Conservation (phyloP, 208 protist genomes). For the Plasmodiophora brassicae region DNA sequence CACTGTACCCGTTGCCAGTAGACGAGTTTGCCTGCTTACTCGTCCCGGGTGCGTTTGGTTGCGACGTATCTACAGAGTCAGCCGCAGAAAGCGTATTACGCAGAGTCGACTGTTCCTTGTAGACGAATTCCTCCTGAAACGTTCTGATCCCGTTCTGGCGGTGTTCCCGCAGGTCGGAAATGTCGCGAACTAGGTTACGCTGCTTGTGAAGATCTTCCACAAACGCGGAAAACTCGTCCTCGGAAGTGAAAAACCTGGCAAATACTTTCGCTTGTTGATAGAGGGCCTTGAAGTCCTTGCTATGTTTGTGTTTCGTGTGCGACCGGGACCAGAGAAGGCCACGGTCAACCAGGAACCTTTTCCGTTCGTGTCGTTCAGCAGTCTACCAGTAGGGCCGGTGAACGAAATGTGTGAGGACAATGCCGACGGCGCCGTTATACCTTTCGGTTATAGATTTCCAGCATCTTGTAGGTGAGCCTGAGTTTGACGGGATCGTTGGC, state of each 20-base stretch:
- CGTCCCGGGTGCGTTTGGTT: background rate
- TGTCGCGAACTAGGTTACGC: background rate
- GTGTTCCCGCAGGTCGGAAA: background rate
- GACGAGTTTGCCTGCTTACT: background rate
- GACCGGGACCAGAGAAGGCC: background rate
- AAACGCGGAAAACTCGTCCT: constrained; percentile 10
- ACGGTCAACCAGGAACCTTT: constrained; percentile 7
- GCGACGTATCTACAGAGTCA: background rate
- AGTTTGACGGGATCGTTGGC: background rate
- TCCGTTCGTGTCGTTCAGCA: constrained; percentile 4
- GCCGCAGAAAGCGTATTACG: background rate
- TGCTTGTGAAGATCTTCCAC: constrained; percentile 20
- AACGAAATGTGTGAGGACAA: too few species aligned
- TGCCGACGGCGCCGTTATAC: background rate
- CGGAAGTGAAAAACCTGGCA: background rate
- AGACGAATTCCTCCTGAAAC: constrained; percentile 24
- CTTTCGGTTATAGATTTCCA: constrained; percentile 9
- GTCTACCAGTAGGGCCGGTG: too few species aligned
- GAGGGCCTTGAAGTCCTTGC: background rate
- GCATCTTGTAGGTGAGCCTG: background rate
- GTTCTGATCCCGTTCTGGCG: background rate
- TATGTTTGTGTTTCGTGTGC: background rate
- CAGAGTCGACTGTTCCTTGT: constrained; percentile 18
- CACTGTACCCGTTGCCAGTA: background rate
- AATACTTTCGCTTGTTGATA: constrained; percentile 30